Conservation (phyloP, 225 moss, liverwort and hornwort genomes). For the Straminergon stramineum region DNA sequence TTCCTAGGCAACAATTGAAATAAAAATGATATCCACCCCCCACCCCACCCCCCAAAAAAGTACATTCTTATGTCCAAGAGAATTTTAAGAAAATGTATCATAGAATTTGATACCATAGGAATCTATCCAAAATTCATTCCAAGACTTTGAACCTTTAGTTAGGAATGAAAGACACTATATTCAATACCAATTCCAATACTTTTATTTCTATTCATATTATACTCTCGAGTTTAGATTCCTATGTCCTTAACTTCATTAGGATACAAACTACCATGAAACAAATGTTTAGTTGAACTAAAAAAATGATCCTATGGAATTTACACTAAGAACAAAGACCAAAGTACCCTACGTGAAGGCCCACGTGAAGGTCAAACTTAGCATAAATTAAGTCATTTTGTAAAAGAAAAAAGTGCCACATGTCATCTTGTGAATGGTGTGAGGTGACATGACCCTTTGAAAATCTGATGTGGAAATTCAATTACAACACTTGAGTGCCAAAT, state of each 20-base stretch:
- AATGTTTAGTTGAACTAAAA: too few species aligned
- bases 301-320: accelerated
- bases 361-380: too few species aligned
- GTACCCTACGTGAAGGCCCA: too few species aligned
- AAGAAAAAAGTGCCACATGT: too few species aligned
- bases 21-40: neutral
- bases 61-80: neutral
- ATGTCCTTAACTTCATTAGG: neutral
- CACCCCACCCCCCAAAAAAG: accelerated
- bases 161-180: neutral
- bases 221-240: neutral
- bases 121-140: too few species aligned
- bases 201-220: neutral
- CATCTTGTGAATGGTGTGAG: too few species aligned
- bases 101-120: neutral
- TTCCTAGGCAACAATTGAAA: accelerated
- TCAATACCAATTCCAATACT: neutral
- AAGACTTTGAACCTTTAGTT: neutral
- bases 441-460: too few species aligned
- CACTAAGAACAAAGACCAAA: neutral
- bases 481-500: too few species aligned
- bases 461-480: too few species aligned
- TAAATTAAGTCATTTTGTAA: too few species aligned
- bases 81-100: neutral
- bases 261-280: neutral